Conservation (phyloP, 1,139 yeast genomes). For the Debaryomyces nepalensis region DNA sequence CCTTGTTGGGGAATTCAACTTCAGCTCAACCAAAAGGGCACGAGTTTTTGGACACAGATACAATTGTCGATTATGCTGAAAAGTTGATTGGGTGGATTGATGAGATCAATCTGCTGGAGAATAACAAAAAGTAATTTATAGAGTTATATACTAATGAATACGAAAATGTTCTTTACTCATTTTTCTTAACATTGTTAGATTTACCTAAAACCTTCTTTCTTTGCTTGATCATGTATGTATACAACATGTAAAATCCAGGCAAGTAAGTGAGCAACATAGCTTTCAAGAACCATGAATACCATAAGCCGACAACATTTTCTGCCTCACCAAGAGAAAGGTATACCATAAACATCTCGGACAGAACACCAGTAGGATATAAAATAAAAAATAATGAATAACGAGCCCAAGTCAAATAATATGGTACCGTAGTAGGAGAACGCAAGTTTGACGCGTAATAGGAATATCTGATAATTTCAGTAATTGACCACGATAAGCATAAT, state of each 20-base stretch:
- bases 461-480: slow-evolving; percentile 89
- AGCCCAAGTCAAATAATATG: slow-evolving; percentile 65
- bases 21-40: slow-evolving; percentile 18
- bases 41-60: slow-evolving; percentile 39
- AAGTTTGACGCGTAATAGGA: slow-evolving; percentile 79
- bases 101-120: slow-evolving; percentile 15
- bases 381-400: slow-evolving; percentile 84
- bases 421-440: slow-evolving; percentile 58
- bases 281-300: slow-evolving; percentile 60
- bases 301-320: slow-evolving; percentile 49
- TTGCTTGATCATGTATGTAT: slow-evolving; percentile 87
- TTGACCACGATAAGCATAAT: slow-evolving; percentile 82
- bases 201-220: slow-evolving; percentile 68
- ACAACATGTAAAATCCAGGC: slow-evolving; percentile 87
- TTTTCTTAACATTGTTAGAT: slow-evolving; percentile 24
- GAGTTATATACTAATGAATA: slow-evolving; percentile 7
- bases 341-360: slow-evolving; percentile 76
- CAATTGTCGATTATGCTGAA: slow-evolving; percentile 41
- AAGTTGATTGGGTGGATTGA: slow-evolving; percentile 38
- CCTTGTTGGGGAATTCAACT: slow-evolving; percentile 18
- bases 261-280: slow-evolving; percentile 66
- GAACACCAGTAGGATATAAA: slow-evolving; percentile 89
- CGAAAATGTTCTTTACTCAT: slow-evolving; percentile 19
- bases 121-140: neutral
- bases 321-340: slow-evolving; percentile 73